Conservation (phyloP, 768 basidiomycete species). For the Clitopilus hobsonii region DNA sequence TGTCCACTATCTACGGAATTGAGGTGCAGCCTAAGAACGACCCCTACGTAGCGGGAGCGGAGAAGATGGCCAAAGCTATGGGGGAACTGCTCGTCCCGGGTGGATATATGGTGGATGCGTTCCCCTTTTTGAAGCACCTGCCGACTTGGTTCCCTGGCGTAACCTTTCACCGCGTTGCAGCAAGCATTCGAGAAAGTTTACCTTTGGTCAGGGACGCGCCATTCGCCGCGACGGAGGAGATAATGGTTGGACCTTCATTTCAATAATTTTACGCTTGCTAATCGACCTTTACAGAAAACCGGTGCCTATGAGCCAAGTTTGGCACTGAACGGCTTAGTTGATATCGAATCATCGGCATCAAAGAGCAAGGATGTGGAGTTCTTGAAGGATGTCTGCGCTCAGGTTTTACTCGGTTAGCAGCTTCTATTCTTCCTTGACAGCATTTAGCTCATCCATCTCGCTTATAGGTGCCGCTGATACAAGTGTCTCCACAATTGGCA, state of each 20-base stretch:
- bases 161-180: constrained; percentile 18
- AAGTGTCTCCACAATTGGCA: background rate
- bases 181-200: constrained; percentile 5
- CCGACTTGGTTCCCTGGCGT: constrained; percentile 34
- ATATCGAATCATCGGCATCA: background rate
- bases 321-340: background rate
- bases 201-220: constrained; percentile 17
- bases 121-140: constrained; percentile 27
- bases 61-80: constrained; percentile 29
- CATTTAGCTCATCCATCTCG: background rate
- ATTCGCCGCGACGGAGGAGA: constrained; percentile 12
- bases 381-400: background rate
- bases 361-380: background rate
- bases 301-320: background rate
- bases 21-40: constrained; percentile 33
- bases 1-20: constrained; percentile 44
- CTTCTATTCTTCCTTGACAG: background rate
- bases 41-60: constrained; percentile 36
- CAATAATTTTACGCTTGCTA: background rate
- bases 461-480: background rate
- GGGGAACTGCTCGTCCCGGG: constrained; percentile 32
- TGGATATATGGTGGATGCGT: constrained; percentile 26
- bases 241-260: constrained; percentile 10
- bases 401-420: background rate
- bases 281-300: background rate